Base-by-base conservation (phyloP, 2,329 filamentous ascomycete species). In the Drechslerella dactyloides region DNA sequence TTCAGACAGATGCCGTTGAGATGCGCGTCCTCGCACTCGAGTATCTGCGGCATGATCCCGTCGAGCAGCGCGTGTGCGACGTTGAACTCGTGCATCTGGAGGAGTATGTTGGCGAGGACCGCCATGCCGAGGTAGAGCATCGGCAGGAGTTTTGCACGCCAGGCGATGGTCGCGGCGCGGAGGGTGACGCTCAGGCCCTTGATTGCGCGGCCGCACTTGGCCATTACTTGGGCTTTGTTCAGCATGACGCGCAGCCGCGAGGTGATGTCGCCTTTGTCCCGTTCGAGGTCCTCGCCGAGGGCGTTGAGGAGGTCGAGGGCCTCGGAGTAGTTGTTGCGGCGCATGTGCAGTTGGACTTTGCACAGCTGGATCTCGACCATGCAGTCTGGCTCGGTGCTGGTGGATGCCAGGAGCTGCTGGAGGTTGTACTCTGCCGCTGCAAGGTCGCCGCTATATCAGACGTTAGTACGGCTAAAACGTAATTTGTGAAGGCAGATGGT, bases 181-280 rank as follows among this genome's bases (percentile, higher is more conserved):
- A 96, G 83, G 2, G 87, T 87, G 3, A 93, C 83, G 1, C 89
- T 91, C 78, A 96, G 91, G 0, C 87, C 91, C 69, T 89, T 86
- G 75, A 90, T 85, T 0, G 91, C 85, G 1, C 88, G 85, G 1
- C 88, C 89, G 48, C 85, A 86, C 74, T 84, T 85, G 61, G 86
- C 55, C 63, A 91, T 86, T 2, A 96, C 83, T 3, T 85, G 83
- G 0, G 87, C 88, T 78, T 96, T 96, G 54, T 88, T 80, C 1
- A 90, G 83, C 13, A 96, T 84, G 0, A 96, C 83, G 27, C 86
- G 85, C 54, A 94, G 82, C 37, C 89, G 87, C 23, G 90, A 83
- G 2, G 87, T 83, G 30, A 93, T 81, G 77, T 90, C 88, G 59
- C 84, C 84, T 60, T 82, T 83, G 55, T 85, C 83, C 42, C 84